These are phyloP conservation scores for Lanzia echinophila DNA, from an alignment of 2,329 filamentous ascomycete genomes.

Conservation along the genomic window DNA sequence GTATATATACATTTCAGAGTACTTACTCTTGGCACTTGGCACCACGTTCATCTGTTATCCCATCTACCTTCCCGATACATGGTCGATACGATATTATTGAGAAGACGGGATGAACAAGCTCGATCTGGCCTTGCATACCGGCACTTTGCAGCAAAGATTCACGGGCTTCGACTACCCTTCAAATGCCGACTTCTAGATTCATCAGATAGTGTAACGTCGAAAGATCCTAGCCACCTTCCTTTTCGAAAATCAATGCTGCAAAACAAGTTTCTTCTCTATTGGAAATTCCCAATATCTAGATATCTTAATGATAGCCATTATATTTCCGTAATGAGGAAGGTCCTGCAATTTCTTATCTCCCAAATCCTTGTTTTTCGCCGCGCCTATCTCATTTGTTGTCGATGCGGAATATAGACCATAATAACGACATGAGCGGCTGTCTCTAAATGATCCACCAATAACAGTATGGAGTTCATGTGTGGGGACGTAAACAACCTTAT, in stretches of 20 bases:
- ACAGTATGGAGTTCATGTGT: background rate
- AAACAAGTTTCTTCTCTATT: background rate
- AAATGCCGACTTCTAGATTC: background rate
- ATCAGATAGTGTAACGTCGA: background rate
- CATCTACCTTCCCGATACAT: slow-evolving; percentile 8
- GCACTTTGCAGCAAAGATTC: background rate
- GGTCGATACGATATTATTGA: background rate
- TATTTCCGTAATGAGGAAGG: slow-evolving; percentile 8
- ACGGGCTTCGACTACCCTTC: background rate
- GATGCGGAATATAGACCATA: background rate
- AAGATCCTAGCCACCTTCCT: slow-evolving; percentile 5
- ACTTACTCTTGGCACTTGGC: background rate
- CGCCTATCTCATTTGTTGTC: background rate
- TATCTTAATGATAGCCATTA: background rate
- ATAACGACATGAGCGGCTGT: background rate
- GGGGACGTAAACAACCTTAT: slow-evolving; percentile 2
- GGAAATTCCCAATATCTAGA: background rate
- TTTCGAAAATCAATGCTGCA: background rate
- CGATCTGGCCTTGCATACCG: slow-evolving; percentile 4
- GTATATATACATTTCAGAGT: slow-evolving; percentile 6
- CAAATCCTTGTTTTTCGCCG: slow-evolving; percentile 1
- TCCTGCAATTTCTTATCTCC: slow-evolving; percentile 9
- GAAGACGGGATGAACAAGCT: background rate
- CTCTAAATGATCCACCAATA: slow-evolving; percentile 4
- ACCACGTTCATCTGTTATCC: background rate